A percentile compares a stretch with the other conserved stretches of the same genome.
Evolutionary conservation across 108 stramenopile species (phyloP).

Genomic region (Cafeteria roenbergensis): DNA sequence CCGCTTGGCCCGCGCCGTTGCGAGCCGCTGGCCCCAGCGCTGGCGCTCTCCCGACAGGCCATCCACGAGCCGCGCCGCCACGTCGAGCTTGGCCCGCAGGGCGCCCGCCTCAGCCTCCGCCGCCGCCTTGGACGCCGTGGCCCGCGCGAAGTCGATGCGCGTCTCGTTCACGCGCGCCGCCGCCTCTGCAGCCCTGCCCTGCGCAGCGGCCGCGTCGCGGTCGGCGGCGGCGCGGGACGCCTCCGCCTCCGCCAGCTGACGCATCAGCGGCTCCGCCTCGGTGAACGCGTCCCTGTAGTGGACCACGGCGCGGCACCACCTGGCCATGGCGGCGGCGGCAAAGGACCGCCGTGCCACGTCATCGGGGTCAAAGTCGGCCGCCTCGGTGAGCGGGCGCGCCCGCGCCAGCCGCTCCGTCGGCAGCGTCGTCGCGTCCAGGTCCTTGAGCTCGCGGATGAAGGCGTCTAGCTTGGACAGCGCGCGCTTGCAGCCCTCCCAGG

Average conservation of each 20-base stretch:
- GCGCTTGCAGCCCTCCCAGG: conserved; percentile 52
- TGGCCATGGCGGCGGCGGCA: conserved; percentile 41
- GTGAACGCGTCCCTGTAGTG: conserved; percentile 51
- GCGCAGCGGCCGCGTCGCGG: conserved; percentile 33
- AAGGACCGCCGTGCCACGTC: conserved; percentile 43
- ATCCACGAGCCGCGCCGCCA: conserved; percentile 47
- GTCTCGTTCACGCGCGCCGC: conserved; percentile 37
- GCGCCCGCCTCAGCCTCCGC: conserved; percentile 43
- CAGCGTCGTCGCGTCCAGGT: conserved; percentile 44
- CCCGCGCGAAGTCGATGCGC: conserved; percentile 29
- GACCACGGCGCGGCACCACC: conserved; percentile 47
- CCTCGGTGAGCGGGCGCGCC: conserved; percentile 51
- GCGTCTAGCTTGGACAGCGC: conserved; percentile 42
- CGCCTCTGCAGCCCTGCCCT: conserved; percentile 27
- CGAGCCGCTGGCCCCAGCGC: conserved; percentile 45
- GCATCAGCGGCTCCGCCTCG: conserved; percentile 44
- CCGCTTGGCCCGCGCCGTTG: too few relatives aligned
- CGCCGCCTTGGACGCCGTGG: conserved; percentile 38
- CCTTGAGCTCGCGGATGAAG: conserved; percentile 41
- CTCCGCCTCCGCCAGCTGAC: conserved; percentile 48
- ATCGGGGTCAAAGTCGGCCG: conserved; percentile 44
- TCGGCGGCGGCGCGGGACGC: conserved; percentile 41
- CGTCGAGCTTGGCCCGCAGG: conserved; percentile 48
- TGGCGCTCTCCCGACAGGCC: conserved; percentile 47
- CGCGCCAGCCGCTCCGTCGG: too few relatives aligned